Evolutionary conservation across 495 filamentous ascomycete species (phyloP), one percentile per base, ranked within the genome.

Genomic region (Lophiotrema nucula): DNA sequence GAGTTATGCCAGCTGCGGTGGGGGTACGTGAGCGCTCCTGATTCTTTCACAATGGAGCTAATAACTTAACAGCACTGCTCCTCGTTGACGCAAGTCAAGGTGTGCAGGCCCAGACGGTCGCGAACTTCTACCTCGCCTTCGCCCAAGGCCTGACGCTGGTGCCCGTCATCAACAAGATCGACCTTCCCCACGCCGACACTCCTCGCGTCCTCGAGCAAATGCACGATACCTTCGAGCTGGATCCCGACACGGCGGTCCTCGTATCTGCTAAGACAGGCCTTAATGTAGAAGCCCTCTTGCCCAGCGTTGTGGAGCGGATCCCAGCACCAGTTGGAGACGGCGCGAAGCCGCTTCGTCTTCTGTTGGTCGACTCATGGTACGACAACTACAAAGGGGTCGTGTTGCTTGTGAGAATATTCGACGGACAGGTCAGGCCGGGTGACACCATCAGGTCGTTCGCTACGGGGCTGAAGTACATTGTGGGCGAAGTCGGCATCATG

Each of bases 321-420:
- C 92, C 93, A 18, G 79, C 83, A 72, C 91, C 91, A 3, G 73
- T 80, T 1, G 91, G 91, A n/a, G 84, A 91, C 63, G 68, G 74
- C 44, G 76, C 68, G 8, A 86, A 81, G 62, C 88, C 89, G 15
- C 72, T 97, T 26, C 82, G 88, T 33, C 83, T 97, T 75, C 74
- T 98, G 5, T 82, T 98, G 19, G 91, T 98, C 38, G 93, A 98
- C 69, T 96, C 90, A 5, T 98, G 93, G 93, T 98, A 98, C 69
- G 89, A 95, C 58, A 89, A 83, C 42, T 98, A 96, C 72, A 89
- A 88, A 59, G 93, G 93, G 16, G 93, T 98, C 23, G 89, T 98
- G 33, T 79, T 96, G 47, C 79, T 98, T 8, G 90, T 98, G 28
- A 81, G 93, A 13, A 77, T 98, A 42, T 98, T 98, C 67, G 90